A percentile compares a stretch with the other conserved stretches of the same genome.
phyloP scores from a whole-genome alignment of 768 basidiomycete genomes.

The Mycena maculata region DNA sequence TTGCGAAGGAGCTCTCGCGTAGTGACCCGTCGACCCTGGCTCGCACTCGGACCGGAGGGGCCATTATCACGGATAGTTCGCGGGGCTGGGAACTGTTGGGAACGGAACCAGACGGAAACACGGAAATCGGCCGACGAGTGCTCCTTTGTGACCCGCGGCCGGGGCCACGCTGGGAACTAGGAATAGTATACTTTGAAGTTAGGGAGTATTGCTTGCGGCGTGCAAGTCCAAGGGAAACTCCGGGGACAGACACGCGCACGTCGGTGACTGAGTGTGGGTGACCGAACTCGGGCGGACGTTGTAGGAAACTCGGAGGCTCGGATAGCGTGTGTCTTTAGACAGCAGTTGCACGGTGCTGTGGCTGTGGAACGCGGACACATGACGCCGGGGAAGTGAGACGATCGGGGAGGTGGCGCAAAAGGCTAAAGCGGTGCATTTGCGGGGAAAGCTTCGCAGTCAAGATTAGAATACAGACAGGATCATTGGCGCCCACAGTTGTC shows the following conservation, averaged over 20 bases:
- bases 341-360: too few relatives aligned
- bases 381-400: conserved; percentile 4
- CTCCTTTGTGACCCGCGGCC: not conserved
- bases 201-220: too few relatives aligned
- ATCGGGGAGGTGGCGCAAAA: conserved; percentile 12
- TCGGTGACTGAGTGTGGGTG: conserved; percentile 13
- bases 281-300: too few relatives aligned
- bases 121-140: conserved; percentile 6
- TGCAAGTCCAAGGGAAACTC: too few relatives aligned
- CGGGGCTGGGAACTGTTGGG: not conserved
- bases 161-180: too few relatives aligned
- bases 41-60: conserved; percentile 2
- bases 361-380: conserved; percentile 1
- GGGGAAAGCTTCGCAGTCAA: conserved; percentile 28
- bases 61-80: not conserved
- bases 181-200: too few relatives aligned
- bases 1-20: too few relatives aligned
- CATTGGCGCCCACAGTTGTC: too few relatives aligned
- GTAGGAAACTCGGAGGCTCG: too few relatives aligned
- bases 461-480: too few relatives aligned
- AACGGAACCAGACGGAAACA: too few relatives aligned
- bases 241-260: not conserved
- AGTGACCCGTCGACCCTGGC: conserved; percentile 17
- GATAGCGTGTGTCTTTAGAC: too few relatives aligned
- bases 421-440: conserved; percentile 30